Evolutionary conservation across 1,284 basidiomycete species (phyloP), one percentile per base, ranked within the genome.

Genomic region (Sporisorium iseilematis-ciliati): DNA sequence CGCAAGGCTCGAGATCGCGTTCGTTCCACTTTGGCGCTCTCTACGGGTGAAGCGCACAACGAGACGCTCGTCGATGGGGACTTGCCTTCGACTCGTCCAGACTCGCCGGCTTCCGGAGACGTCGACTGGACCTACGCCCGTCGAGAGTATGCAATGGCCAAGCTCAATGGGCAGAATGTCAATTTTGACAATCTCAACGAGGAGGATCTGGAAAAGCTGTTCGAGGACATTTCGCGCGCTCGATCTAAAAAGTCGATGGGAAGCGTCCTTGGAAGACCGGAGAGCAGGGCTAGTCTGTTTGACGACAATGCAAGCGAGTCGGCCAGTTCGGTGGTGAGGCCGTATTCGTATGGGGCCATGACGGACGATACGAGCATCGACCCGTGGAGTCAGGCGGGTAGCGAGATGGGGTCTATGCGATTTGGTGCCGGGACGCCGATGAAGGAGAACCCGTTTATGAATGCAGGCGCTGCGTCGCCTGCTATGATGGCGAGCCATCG

Each of bases 81-180:
- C 21, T 40, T 66, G 7, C 64, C 69, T 7, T 38, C 68, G 11
- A 75, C 71, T 2, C 64, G 80, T 18, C 78, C 81, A 21, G 80
- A 82, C 45, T 82, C 81, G 26, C 81, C 81, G 1, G 74, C 73
- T 10, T 80, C 75, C 2, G 75, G 76, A 12, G 80, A 80, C 41
- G 77, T 82, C 57, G 81, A 83, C 51, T 83, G 81, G 81, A 82
- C 80, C 26, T 80, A 82, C 41, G 81, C 81, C 1, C 72, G 81
- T 5, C 48, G 81, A 5, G 81, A 83, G 53, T 79, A 79, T 35
- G 75, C 79, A 23, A 50, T 83, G 61, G 69, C 81, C 21, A 70
- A 65, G 29, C 71, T 83, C 55, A 79, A 81, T 55, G 81, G 81
- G 2, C 76, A 83, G 50, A 74, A 83, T 46, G 79, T 81, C 65